Conservation (phyloP, 2,329 filamentous ascomycete species). For the Torrubiella hemipterigena region DNA sequence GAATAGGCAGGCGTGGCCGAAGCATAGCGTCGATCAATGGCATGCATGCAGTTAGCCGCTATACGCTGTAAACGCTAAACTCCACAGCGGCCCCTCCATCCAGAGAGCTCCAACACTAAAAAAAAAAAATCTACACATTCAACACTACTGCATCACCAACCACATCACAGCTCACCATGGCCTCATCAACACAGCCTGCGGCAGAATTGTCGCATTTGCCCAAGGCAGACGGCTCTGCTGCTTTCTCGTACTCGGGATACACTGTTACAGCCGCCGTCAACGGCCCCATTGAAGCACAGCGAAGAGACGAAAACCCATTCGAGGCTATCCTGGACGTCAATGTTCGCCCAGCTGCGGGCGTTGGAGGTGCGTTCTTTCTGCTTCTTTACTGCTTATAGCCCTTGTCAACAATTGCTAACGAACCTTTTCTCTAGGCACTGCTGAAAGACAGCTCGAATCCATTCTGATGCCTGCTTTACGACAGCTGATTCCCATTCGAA, state of each 20-base stretch:
- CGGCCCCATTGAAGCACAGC: conserved; percentile 80
- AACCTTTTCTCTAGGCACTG: conserved; percentile 40
- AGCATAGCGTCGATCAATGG: no score
- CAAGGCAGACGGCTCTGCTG: conserved; percentile 69
- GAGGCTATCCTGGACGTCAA: conserved; percentile 86
- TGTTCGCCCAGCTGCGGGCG: conserved; percentile 72
- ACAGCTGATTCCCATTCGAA: conserved; percentile 61
- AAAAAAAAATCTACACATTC: no score
- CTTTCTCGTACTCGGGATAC: conserved; percentile 64
- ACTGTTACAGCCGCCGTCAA: conserved; percentile 79
- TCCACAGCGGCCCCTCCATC: no score
- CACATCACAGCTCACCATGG: conserved; percentile 22
- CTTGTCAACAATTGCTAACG: no score
- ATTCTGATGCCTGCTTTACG: conserved; percentile 61
- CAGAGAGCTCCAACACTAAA: no score
- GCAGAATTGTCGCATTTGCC: conserved; percentile 47
- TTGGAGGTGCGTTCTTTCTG: conserved; percentile 66
- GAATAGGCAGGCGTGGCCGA: no score
- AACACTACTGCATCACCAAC: neutral
- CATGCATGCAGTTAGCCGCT: no score
- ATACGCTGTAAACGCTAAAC: no score
- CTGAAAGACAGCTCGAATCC: conserved; percentile 72
- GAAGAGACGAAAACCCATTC: conserved; percentile 83
- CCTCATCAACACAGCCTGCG: conserved; percentile 32
- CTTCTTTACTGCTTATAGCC: no score